These are phyloP conservation scores for Phytophthora tentaculata DNA, from an alignment of 352 stramenopile species.

Conservation along the genomic window DNA sequence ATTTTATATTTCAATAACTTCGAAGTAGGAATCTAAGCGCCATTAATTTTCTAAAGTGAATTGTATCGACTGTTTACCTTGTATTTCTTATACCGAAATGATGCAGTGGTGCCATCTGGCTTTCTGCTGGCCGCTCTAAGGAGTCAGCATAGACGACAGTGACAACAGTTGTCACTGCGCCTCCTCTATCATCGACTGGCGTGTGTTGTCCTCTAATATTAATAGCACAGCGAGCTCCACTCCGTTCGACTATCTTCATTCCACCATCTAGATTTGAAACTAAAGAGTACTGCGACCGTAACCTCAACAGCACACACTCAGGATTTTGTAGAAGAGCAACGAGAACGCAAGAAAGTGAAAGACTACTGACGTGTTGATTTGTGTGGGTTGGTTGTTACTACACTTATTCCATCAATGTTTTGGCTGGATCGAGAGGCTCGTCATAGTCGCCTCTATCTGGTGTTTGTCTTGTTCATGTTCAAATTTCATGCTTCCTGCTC, in stretches of 20 bases:
- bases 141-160: conserved; percentile 1
- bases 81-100: conserved; percentile 25
- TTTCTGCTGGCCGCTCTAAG: conserved; percentile 13
- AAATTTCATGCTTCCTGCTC: conserved; percentile 20
- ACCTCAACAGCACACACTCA: background rate
- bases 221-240: no score
- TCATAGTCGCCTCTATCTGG: conserved; percentile 6
- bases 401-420: conserved; percentile 36
- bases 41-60: background rate
- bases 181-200: no score
- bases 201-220: no score
- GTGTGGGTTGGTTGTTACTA: conserved; percentile 32
- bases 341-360: conserved; percentile 5
- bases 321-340: background rate
- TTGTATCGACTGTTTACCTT: conserved; percentile 6
- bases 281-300: background rate
- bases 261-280: conserved; percentile 2
- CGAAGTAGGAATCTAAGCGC: background rate
- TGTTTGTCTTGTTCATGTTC: no score
- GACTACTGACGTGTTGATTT: conserved; percentile 26
- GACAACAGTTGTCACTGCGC: no score
- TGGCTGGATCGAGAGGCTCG: conserved; percentile 3
- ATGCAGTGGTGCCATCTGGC: conserved; percentile 5
- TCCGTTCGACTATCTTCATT: conserved; percentile 7
- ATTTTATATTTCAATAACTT: conserved; percentile 2